Evolutionary conservation across 1,284 basidiomycete species (phyloP).

Genomic region (Rhodotorula sp.): DNA sequence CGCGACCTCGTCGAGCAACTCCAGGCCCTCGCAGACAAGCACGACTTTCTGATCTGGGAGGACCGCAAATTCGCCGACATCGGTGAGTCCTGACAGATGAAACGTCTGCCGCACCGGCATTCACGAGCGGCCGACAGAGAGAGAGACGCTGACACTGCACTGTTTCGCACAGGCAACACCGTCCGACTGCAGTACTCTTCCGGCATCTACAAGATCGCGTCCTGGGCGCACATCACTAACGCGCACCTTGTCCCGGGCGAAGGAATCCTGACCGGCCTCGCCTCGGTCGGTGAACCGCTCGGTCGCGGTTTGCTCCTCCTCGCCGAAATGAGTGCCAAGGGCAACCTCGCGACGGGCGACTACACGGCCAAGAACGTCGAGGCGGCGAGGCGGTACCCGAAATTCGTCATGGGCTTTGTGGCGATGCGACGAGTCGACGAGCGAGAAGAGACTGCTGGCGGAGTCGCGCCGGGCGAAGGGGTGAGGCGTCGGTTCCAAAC

Average conservation of each 20-base stretch:
- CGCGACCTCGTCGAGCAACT: conserved; percentile 68
- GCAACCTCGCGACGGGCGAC: conserved; percentile 74
- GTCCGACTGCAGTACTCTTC: conserved; percentile 91
- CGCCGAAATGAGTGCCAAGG: conserved; percentile 94
- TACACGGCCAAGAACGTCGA: conserved; percentile 84
- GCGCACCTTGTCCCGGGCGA: conserved; percentile 85
- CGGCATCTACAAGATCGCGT: conserved; percentile 89
- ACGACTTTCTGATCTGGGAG: conserved; percentile 94
- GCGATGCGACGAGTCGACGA: conserved; percentile 80
- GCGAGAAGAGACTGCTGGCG: conserved; percentile 44
- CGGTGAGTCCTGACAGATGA: conserved; percentile 55
- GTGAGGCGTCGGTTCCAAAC: no score
- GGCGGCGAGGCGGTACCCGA: conserved; percentile 74
- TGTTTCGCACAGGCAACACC: conserved; percentile 72
- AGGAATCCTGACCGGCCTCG: conserved; percentile 83
- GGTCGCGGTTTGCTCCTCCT: conserved; percentile 85
- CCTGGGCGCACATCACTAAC: conserved; percentile 97
- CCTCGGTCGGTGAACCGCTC: conserved; percentile 77
- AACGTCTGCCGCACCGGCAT: conserved; percentile 62
- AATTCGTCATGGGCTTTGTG: conserved; percentile 95
- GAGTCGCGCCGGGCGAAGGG: conserved; percentile 47
- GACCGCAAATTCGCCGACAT: conserved; percentile 99
- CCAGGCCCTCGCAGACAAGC: conserved; percentile 67
- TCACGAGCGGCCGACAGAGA: conserved; percentile 56
- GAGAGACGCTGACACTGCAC: background rate